Base-by-base conservation (phyloP, 352 stramenopile species). In the Phytopythium ostracodes region DNA sequence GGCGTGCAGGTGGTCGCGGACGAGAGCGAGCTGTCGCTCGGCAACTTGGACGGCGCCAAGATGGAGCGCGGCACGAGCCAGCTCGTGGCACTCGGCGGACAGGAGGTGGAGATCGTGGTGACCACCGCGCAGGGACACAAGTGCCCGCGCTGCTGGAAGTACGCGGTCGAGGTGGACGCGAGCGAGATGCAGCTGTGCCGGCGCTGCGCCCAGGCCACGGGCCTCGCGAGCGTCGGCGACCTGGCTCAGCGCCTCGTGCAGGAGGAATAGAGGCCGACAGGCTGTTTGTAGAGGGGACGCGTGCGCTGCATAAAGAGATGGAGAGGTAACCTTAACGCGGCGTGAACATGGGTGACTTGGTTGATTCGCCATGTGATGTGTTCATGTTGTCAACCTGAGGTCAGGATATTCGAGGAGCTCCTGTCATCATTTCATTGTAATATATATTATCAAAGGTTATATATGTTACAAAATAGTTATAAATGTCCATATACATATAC, bases 131-230 rank as follows among this genome's bases (percentile, higher is more conserved):
- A 70, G 49, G 88, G 84, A 33, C 76, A 91, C 64, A 97, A 97
- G 70, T 97, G 91, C 59, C 81, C 86, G 33, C 87, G 88, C 17
- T 96, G 88, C 79, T 96, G 87, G 87, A 94, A 96, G 66, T 94
- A 92, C 61, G 67, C 76, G 31, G 49, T 61, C 0, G 81, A 88
- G 42, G 81, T 91, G 10, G 79, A 91, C 55, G 73, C 59, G 1
- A 62, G 53, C 0, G 81, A 88, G 70, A 78, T 75, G 27, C 70
- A 71, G 56, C 66, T 91, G 22, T 91, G 81, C 60, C 12, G 76
- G 33, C 81, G 81, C 36, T 91, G 81, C 60, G 75, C 75, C 11
- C 35, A 59, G 5, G 81, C 78, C 56, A 88, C 81, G 11, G 60
- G 79, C 55, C 54, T 87, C 24, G 35, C 64, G 12, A 87, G 68